These are phyloP conservation scores for Cladosporium phlei DNA, from an alignment of 2,329 filamentous ascomycete species.

Conservation along the genomic window DNA sequence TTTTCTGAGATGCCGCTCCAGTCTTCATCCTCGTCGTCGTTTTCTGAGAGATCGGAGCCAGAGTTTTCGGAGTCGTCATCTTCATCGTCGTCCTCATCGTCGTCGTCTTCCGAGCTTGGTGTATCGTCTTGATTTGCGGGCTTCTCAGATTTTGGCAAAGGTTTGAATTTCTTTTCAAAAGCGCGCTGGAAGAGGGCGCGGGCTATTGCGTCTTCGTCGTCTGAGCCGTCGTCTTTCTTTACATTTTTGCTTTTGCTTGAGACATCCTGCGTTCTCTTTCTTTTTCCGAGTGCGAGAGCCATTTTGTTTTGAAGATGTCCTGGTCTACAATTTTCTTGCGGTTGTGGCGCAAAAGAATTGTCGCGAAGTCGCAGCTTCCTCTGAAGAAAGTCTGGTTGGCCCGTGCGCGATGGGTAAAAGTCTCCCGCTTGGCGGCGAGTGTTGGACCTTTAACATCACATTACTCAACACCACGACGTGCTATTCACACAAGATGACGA, in stretches of 20 bases:
- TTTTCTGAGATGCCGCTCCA: slow-evolving; percentile 1
- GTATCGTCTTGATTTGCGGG: slow-evolving; percentile 26
- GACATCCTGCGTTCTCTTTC: slow-evolving; percentile 38
- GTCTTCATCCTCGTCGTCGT: slow-evolving; percentile 34
- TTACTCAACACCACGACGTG: neutral
- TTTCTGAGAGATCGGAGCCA: slow-evolving; percentile 42
- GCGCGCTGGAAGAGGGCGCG: slow-evolving; percentile 74
- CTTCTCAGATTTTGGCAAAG: slow-evolving; percentile 39
- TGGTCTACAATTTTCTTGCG: neutral
- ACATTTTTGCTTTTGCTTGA: slow-evolving; percentile 16
- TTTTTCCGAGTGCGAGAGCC: slow-evolving; percentile 42
- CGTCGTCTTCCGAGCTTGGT: slow-evolving; percentile 9
- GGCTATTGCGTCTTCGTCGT: slow-evolving; percentile 45
- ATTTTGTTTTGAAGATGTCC: slow-evolving; percentile 29
- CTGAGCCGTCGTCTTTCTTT: slow-evolving; percentile 16
- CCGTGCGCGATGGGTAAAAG: neutral
- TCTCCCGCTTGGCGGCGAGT: slow-evolving; percentile 5
- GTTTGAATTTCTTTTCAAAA: slow-evolving; percentile 84
- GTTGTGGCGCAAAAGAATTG: slow-evolving; percentile 2
- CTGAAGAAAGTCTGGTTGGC: slow-evolving; percentile 11
- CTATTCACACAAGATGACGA: slow-evolving; percentile 58
- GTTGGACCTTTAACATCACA: neutral
- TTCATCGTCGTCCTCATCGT: slow-evolving; percentile 36
- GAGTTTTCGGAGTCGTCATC: slow-evolving; percentile 60
- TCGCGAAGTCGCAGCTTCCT: slow-evolving; percentile 4